Conservation (phyloP, 164 flowering plant species). For the Aristolochia fimbriata region DNA sequence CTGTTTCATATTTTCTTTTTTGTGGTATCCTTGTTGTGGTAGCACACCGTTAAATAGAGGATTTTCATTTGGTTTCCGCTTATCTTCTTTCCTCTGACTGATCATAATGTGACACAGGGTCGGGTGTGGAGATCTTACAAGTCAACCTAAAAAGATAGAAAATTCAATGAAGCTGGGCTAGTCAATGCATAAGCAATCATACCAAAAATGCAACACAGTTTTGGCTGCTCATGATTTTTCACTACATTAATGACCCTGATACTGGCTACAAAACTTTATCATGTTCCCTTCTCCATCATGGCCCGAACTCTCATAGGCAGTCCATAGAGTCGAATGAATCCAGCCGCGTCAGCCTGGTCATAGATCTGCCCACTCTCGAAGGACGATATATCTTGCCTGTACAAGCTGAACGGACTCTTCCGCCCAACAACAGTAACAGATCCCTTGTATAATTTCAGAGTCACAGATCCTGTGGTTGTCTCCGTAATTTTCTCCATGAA, state of each 20-base stretch:
- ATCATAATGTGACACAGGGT: constrained; percentile 33
- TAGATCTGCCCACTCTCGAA: constrained; percentile 81
- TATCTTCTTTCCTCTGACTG: no score
- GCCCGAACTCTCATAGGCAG: constrained; percentile 86
- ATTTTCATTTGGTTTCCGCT: neutral
- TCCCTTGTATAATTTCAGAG: constrained; percentile 79
- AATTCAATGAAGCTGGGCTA: no score
- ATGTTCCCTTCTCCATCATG: constrained; percentile 68
- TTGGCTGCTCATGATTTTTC: no score
- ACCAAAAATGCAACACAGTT: no score
- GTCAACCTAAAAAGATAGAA: constrained; percentile 16
- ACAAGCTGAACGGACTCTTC: constrained; percentile 64
- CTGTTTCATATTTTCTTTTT: neutral
- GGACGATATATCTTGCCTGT: constrained; percentile 82
- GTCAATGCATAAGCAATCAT: no score
- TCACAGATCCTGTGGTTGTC: constrained; percentile 81
- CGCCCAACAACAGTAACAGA: constrained; percentile 55
- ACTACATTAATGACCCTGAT: no score
- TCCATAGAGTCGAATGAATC: constrained; percentile 80
- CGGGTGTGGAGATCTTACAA: constrained; percentile 57
- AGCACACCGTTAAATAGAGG: neutral
- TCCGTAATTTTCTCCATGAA: constrained; percentile 82
- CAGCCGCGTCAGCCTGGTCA: constrained; percentile 94
- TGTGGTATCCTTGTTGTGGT: neutral
- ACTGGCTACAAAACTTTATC: neutral